phyloP scores from a whole-genome alignment of 495 filamentous ascomycete genomes.

The Baudoinia panamericana region DNA sequence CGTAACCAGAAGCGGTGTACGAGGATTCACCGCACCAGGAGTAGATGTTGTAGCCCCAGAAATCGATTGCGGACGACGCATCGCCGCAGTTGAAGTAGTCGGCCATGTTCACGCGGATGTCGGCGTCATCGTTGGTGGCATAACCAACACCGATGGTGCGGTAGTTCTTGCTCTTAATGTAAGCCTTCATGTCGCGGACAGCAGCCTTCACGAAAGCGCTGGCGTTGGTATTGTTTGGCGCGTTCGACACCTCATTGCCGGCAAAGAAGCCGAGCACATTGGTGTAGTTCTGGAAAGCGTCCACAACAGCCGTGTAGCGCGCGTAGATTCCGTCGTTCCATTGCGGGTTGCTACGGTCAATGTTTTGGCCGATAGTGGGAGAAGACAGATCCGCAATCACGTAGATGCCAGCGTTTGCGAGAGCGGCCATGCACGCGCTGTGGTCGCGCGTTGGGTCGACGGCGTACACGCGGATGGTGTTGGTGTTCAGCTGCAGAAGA shows the following conservation, averaged over 20 bases:
- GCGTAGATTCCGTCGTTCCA: constrained; percentile 67
- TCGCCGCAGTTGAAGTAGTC: constrained; percentile 87
- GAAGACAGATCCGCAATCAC: constrained; percentile 79
- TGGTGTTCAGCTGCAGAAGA: constrained; percentile 63
- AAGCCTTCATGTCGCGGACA: constrained; percentile 84
- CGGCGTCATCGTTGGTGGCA: constrained; percentile 77
- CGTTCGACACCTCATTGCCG: constrained; percentile 92
- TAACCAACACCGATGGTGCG: constrained; percentile 82
- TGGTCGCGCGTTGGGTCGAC: constrained; percentile 72
- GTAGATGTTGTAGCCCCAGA: constrained; percentile 99
- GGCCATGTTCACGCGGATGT: constrained; percentile 65
- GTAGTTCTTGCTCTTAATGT: constrained; percentile 69
- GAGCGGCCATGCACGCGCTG: constrained; percentile 66
- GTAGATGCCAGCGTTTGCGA: constrained; percentile 84
- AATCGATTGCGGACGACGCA: constrained; percentile 57
- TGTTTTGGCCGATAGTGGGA: constrained; percentile 62
- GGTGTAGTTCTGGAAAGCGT: constrained; percentile 61
- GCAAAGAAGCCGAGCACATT: constrained; percentile 95
- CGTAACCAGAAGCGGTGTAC: constrained; percentile 61
- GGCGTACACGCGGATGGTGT: constrained; percentile 87
- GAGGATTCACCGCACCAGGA: constrained; percentile 85
- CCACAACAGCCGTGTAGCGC: constrained; percentile 73
- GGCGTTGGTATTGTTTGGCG: constrained; percentile 63
- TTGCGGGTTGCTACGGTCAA: constrained; percentile 61
- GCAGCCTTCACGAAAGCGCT: constrained; percentile 93